Base-by-base conservation (phyloP, 768 basidiomycete species). In the Cystofilobasidium ferigula region DNA sequence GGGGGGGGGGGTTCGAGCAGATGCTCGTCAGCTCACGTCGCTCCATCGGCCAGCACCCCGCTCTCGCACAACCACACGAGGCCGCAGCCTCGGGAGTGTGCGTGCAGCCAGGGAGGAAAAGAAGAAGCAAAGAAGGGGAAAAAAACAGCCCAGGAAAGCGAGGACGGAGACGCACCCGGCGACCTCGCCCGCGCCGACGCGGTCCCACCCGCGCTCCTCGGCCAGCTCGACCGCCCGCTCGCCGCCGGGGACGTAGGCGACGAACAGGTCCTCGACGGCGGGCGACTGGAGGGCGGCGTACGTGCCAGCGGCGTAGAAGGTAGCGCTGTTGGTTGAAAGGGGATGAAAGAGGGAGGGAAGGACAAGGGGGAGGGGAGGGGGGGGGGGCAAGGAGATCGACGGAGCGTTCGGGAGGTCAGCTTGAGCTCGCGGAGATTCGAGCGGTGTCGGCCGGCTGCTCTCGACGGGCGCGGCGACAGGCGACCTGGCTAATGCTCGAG, bases 131-230 rank as follows among this genome's bases (percentile, higher is more conserved):
- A 20, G 48, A 53, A 32, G 20, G 53, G 58, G 26, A 43, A 57
- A 58, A 58, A 43, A 57, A 61, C 24, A 54, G 62, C 62, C 8
- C 36, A 34, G 32, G 26, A 14, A 3, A n/a, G 20, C 10, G 38
- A 58, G 35, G 48, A 48, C 83, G 80, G 30, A 28, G 13, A 48
- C 57, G 16, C 51, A 69, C 47, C 62, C 62, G 20, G 71, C 71
- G 42, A 74, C 60, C 16, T 71, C 66, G 60, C 81, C 79, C 24
- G 83, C 67, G 36, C 88, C 88, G 68, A 89, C 77, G 8, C 80
- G 82, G 71, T 92, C 87, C 88, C 89, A 92, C 18, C 84, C 81
- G 64, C 84, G 79, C 34, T 81, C 79, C 72, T 95, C 89, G 13
- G 86, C 87, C 53, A 54, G 62, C 18, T 67, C 65, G 24, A 45